phyloP scores from a whole-genome alignment of 202 grass and related monocot genomes.

The Setaria viridis region DNA sequence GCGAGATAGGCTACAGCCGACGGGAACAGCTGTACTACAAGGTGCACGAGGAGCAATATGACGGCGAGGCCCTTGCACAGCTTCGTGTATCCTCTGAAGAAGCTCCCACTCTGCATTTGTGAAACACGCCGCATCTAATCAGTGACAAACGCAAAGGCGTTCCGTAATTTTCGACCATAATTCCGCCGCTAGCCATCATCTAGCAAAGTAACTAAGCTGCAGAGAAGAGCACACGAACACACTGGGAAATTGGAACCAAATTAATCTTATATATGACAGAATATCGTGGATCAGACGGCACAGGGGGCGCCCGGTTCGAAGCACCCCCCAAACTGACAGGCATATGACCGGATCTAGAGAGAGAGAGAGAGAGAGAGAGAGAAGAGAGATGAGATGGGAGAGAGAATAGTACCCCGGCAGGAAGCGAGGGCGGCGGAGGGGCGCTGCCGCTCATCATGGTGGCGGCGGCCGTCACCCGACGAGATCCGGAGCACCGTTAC shows the following conservation, averaged over 20 bases:
- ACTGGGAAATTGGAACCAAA: neutral
- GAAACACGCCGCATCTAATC: conserved; percentile 13
- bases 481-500: conserved; percentile 22
- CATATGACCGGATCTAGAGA: conserved; percentile 53
- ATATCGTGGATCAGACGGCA: neutral
- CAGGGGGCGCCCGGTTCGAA: neutral
- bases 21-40: conserved; percentile 81
- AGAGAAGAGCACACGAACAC: neutral
- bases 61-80: conserved; percentile 92
- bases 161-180: neutral
- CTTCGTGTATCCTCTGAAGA: conserved; percentile 85
- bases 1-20: conserved; percentile 71
- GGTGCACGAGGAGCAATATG: conserved; percentile 72
- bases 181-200: conserved; percentile 2
- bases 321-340: neutral
- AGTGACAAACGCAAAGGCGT: neutral
- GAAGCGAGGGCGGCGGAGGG: conserved; percentile 45
- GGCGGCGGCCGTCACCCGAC: conserved; percentile 13
- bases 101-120: conserved; percentile 66
- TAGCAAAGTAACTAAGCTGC: neutral
- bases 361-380: neutral
- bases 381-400: neutral
- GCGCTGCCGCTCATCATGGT: conserved; percentile 66
- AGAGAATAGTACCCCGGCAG: conserved; percentile 45
- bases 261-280: neutral